phyloP scores from a whole-genome alignment of 768 basidiomycete genomes.

The Agrocybe pediades region DNA sequence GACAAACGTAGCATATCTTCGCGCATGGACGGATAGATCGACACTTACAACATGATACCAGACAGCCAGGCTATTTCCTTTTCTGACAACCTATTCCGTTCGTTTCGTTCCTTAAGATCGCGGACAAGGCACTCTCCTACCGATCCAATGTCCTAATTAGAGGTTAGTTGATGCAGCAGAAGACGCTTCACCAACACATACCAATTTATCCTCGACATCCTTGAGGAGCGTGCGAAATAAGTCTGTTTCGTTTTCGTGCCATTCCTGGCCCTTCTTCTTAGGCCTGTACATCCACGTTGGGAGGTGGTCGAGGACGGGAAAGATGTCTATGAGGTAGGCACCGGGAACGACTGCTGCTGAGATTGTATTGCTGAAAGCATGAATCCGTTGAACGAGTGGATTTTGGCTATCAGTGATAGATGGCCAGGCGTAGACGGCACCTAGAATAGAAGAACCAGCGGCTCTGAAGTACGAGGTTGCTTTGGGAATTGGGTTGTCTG shows the following conservation, averaged over 20 bases:
- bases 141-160: background rate
- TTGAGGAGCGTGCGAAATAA: background rate
- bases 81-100: background rate
- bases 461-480: background rate
- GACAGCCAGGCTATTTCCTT: conserved; percentile 1
- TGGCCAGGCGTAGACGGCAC: background rate
- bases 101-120: background rate
- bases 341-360: background rate
- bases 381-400: background rate
- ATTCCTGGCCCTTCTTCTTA: background rate
- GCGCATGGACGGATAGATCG: too few species aligned
- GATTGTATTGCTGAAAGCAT: background rate
- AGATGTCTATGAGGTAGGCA: background rate
- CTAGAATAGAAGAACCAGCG: background rate
- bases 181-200: background rate
- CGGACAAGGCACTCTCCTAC: background rate
- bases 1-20: too few species aligned
- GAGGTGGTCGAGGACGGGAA: background rate
- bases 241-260: background rate
- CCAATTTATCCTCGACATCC: background rate
- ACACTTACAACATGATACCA: background rate
- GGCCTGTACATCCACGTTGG: conserved; percentile 1
- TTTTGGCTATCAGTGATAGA: background rate
- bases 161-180: too few species aligned
- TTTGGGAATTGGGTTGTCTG: too few species aligned